Percentiles rank a stretch among this genome's conserved stretches.
Conservation (phyloP, 352 stramenopile genomes). For the Phytophthora sojae region DNA sequence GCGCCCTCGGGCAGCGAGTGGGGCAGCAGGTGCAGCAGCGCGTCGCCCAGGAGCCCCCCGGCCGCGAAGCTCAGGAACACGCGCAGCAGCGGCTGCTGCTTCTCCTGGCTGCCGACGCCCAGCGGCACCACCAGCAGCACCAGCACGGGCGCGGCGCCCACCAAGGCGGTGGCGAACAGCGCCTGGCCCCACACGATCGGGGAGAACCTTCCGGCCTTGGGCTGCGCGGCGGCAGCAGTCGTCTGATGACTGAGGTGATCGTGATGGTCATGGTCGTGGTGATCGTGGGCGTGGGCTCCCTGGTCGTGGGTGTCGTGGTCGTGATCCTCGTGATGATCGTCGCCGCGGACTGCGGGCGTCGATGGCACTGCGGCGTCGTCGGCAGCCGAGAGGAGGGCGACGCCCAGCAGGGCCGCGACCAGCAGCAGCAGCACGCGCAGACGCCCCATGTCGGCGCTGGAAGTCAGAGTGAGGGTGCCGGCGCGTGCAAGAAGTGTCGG, state of each 20-base stretch:
- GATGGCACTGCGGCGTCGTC: slow-evolving; percentile 12
- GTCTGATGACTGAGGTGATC: slow-evolving; percentile 29
- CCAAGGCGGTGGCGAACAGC: slow-evolving; percentile 74
- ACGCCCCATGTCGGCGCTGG: slow-evolving; percentile 14
- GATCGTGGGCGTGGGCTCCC: slow-evolving; percentile 26
- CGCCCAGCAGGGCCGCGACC: slow-evolving; percentile 19
- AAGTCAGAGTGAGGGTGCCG: slow-evolving; percentile 5
- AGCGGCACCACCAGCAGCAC: slow-evolving; percentile 78
- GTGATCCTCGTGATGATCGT: slow-evolving; percentile 16
- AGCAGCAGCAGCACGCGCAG: slow-evolving; percentile 36
- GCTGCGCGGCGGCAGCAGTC: slow-evolving; percentile 5
- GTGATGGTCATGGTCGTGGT: slow-evolving; percentile 33
- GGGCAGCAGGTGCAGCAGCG: slow-evolving; percentile 91
- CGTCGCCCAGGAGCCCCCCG: slow-evolving; percentile 89
- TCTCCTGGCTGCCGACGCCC: slow-evolving; percentile 57
- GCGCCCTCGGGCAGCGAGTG: slow-evolving; percentile 73
- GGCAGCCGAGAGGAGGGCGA: slow-evolving; percentile 21
- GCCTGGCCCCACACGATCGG: slow-evolving; percentile 65
- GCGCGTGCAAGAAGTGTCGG: neutral
- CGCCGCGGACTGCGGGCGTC: slow-evolving; percentile 12
- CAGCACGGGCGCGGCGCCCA: slow-evolving; percentile 74
- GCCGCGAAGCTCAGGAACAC: slow-evolving; percentile 91
- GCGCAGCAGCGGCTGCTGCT: slow-evolving; percentile 75
- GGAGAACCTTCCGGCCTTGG: slow-evolving; percentile 46
- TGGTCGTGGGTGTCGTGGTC: slow-evolving; percentile 26